phyloP scores from a whole-genome alignment of 1,284 basidiomycete genomes.

The Porogramme epimiltina region DNA sequence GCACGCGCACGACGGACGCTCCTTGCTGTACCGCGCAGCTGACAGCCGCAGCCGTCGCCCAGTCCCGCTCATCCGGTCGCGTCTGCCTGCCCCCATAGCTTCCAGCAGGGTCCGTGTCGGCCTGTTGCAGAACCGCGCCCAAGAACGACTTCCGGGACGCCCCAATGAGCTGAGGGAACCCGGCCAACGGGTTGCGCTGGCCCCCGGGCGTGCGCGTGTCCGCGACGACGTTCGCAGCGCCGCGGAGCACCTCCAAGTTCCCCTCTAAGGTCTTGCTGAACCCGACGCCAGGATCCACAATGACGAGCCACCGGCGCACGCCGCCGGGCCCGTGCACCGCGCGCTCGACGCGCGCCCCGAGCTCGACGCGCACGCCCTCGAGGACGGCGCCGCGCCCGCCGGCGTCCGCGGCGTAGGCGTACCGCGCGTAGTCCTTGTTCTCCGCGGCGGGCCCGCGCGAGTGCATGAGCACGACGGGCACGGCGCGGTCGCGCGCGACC shows the following conservation, averaged over 20 bases:
- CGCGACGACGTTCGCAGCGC: conserved; percentile 51
- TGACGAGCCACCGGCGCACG: conserved; percentile 86
- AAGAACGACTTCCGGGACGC: conserved; percentile 85
- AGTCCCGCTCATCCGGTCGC: conserved; percentile 65
- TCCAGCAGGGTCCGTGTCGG: conserved; percentile 35
- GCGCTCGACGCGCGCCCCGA: conserved; percentile 67
- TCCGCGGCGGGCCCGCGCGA: conserved; percentile 80
- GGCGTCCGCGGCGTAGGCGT: conserved; percentile 37
- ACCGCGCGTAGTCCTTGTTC: conserved; percentile 69
- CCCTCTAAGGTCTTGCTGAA: conserved; percentile 88
- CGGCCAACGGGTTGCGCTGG: conserved; percentile 53
- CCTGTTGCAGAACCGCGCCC: conserved; percentile 57
- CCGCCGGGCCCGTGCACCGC: conserved; percentile 78
- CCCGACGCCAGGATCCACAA: conserved; percentile 93
- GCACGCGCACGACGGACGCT: conserved; percentile 79
- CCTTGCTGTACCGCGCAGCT: conserved; percentile 78
- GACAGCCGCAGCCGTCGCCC: conserved; percentile 84
- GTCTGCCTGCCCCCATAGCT: conserved; percentile 51
- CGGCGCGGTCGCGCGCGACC: conserved; percentile 61
- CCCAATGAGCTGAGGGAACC: conserved; percentile 79
- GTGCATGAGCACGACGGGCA: conserved; percentile 92
- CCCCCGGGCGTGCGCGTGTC: neutral
- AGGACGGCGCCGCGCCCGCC: conserved; percentile 53
- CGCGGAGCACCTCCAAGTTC: conserved; percentile 72
- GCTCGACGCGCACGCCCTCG: conserved; percentile 73